These are phyloP conservation scores for Arthrobotrys sphaeroides DNA, from an alignment of 2,329 filamentous ascomycete species.

Conservation along the genomic window DNA sequence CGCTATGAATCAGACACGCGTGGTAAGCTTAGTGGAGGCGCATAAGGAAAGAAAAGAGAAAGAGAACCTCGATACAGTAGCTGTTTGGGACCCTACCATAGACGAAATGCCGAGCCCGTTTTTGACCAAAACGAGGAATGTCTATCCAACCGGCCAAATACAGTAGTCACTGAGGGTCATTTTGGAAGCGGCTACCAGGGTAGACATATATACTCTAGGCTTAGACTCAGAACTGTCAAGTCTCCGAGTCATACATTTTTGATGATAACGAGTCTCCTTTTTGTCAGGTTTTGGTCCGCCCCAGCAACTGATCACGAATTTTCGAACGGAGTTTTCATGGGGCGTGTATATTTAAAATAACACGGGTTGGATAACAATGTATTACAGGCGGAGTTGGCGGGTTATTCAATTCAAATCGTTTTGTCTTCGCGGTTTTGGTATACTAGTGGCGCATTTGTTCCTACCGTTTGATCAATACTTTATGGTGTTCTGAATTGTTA, in stretches of 20 bases:
- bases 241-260: not conserved
- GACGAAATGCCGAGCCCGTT: conserved; percentile 48
- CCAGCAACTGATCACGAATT: not conserved
- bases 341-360: not conserved
- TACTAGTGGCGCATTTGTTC: not conserved
- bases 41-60: conserved; percentile 41
- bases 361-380: conserved; percentile 1
- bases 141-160: not conserved
- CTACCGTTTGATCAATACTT: not conserved
- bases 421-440: not conserved
- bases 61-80: conserved; percentile 24
- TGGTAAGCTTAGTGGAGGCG: conserved; percentile 14
- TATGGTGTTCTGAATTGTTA: too few relatives aligned
- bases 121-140: not conserved
- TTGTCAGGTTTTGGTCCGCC: not conserved
- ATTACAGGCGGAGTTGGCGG: conserved; percentile 11
- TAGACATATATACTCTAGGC: not conserved
- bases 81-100: conserved; percentile 19
- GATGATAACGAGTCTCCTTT: conserved; percentile 17
- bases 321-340: conserved; percentile 8
- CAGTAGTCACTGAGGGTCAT: not conserved
- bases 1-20: conserved; percentile 19
- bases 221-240: not conserved
- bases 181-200: not conserved
- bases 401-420: not conserved